Conservation (phyloP, 2,329 filamentous ascomycete genomes). For the Colletotrichum incanum region DNA sequence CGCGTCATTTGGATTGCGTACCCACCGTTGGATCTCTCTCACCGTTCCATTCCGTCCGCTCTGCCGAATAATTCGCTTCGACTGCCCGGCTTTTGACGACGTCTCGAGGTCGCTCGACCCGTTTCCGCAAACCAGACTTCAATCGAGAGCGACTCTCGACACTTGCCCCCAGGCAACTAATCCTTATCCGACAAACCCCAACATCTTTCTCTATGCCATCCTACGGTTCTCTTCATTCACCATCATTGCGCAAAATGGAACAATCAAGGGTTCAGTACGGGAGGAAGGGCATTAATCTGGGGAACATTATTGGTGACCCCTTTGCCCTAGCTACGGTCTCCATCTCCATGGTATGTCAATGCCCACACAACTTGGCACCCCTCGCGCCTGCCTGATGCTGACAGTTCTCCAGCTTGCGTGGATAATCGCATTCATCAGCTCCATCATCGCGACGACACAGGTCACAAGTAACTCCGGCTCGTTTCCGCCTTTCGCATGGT, state of each 20-base stretch:
- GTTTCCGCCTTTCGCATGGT: constrained; percentile 95
- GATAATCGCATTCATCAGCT: constrained; percentile 92
- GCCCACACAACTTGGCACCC: constrained; percentile 1
- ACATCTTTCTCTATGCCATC: constrained; percentile 75
- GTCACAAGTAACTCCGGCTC: constrained; percentile 50
- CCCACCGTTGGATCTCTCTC: constrained; percentile 3
- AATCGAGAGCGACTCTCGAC: constrained; percentile 24
- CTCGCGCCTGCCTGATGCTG: constrained; percentile 1
- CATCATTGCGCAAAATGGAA: constrained; percentile 87
- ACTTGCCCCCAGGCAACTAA: constrained; percentile 33
- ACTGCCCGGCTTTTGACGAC: neutral
- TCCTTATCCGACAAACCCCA: constrained; percentile 4
- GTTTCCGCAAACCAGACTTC: neutral
- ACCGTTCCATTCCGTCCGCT: constrained; percentile 8
- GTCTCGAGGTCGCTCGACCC: constrained; percentile 9
- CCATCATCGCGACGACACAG: constrained; percentile 79
- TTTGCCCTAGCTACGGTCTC: constrained; percentile 96
- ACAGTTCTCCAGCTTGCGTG: constrained; percentile 81
- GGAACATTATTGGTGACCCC: constrained; percentile 95
- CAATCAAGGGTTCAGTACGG: constrained; percentile 72
- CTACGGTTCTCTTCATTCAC: constrained; percentile 81
- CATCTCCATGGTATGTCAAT: constrained; percentile 83
- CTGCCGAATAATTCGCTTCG: neutral
- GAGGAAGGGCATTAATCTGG: constrained; percentile 77
- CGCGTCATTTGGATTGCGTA: constrained; percentile 39